These are phyloP conservation scores for Neostapfia colusana DNA, from an alignment of 176 grass and related monocot species.

Conservation along the genomic window DNA sequence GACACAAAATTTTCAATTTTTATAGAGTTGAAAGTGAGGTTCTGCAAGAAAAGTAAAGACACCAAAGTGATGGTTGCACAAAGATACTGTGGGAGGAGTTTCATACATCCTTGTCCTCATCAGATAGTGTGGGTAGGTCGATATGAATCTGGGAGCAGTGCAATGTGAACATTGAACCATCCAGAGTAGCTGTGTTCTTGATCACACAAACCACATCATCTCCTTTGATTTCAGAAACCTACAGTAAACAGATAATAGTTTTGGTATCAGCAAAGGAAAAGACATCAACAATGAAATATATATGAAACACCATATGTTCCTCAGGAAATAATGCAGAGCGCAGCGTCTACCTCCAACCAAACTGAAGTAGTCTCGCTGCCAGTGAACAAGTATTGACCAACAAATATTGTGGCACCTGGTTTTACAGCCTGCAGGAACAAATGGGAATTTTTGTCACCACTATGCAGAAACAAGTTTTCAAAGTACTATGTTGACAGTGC, in stretches of 20 bases:
- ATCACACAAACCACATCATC: conserved; percentile 70
- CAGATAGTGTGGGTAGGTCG: conserved; percentile 83
- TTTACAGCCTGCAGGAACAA: conserved; percentile 60
- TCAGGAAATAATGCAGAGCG: neutral
- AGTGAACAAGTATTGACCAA: conserved; percentile 96
- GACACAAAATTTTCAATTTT: neutral
- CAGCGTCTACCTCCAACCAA: conserved; percentile 79
- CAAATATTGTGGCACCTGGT: conserved; percentile 86
- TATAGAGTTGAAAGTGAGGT: neutral
- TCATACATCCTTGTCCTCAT: conserved; percentile 79
- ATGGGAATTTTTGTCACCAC: neutral
- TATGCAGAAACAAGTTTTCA: neutral
- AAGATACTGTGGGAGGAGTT: neutral
- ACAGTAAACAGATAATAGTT: conserved; percentile 26
- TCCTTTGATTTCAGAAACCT: conserved; percentile 86
- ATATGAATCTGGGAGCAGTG: conserved; percentile 76
- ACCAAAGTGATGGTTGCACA: neutral
- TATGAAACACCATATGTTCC: neutral
- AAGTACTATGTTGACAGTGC: neutral
- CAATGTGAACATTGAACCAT: conserved; percentile 68
- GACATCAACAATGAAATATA: conserved; percentile 14
- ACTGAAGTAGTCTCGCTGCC: conserved; percentile 97
- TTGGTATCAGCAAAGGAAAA: conserved; percentile 2
- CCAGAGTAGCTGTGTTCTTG: conserved; percentile 70
- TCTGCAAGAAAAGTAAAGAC: neutral